Evolutionary conservation across 2,329 filamentous ascomycete genomes (phyloP), one percentile per base, ranked within the genome.

Genomic region (Colletotrichum truncatum): DNA sequence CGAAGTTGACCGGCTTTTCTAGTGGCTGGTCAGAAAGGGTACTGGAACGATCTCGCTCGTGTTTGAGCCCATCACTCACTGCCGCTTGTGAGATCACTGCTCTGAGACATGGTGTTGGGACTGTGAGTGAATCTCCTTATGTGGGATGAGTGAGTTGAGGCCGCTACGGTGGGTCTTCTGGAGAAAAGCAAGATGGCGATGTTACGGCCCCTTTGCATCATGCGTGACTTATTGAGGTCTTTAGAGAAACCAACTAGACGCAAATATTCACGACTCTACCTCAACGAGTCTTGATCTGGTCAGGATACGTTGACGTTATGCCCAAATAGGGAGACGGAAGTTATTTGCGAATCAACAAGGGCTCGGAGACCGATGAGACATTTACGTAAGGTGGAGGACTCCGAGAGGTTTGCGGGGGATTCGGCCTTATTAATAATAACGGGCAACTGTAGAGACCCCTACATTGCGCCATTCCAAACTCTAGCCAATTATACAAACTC

Each of bases 1-100:
- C 77, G 46, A 70, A 75, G 21, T 70, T 71, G 12, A 62, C 67
- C 0, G 70, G 68, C 36, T 66, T 66, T 16, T 18, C 63, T 66
- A n/a, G 36, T 6, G 8, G 8, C 10, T 3, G 4, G 6, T 26
- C 6, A 25, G 12, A 11, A 23, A n/a, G n/a, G n/a, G n/a, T n/a
- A n/a, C n/a, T n/a, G n/a, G n/a, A n/a, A n/a, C n/a, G n/a, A n/a
- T n/a, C n/a, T n/a, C n/a, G n/a, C n/a, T n/a, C n/a, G n/a, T n/a
- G n/a, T n/a, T n/a, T n/a, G n/a, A n/a, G n/a, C n/a, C n/a, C n/a
- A n/a, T n/a, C n/a, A 65, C 62, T 62, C 34, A 65, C 57, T 48
- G 30, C 51, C 43, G n/a, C 34, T 21, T 8, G 23, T 18, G 38
- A 41, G 32, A 32, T 54, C 34, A 12, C 12, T 18, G 16, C 30